Percentiles rank a stretch among this genome's conserved stretches.
Conservation (phyloP, 2,329 filamentous ascomycete species). For the Elsinoe batatas region DNA sequence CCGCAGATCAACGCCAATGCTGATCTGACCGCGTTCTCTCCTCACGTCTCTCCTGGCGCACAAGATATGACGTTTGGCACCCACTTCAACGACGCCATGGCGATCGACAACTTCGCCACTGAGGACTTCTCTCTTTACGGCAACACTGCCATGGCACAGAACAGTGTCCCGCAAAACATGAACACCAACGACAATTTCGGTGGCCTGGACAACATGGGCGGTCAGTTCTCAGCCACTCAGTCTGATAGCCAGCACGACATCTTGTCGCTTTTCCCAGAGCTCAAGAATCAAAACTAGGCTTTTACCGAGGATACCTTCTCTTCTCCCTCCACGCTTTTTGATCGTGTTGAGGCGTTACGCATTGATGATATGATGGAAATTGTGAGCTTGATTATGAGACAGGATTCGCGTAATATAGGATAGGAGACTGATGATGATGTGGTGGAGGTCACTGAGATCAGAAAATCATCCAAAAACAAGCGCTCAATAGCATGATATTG, state of each 20-base stretch:
- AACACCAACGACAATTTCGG: slow-evolving; percentile 8
- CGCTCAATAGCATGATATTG: background rate
- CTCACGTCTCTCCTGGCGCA: slow-evolving; percentile 59
- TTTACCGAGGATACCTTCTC: background rate
- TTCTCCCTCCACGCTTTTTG: slow-evolving; percentile 2
- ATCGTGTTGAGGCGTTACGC: slow-evolving; percentile 8
- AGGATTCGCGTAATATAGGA: slow-evolving; percentile 4
- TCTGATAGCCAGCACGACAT: slow-evolving; percentile 22
- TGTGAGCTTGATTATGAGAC: background rate
- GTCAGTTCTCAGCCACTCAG: slow-evolving; percentile 22
- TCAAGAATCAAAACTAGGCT: slow-evolving; percentile 15
- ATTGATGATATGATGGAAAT: slow-evolving; percentile 14
- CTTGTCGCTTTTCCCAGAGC: slow-evolving; percentile 22
- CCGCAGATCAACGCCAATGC: background rate
- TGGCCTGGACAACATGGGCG: slow-evolving; percentile 28
- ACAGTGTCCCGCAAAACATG: background rate
- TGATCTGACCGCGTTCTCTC: slow-evolving; percentile 23
- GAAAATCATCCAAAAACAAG: slow-evolving; percentile 2
- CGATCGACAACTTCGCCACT: slow-evolving; percentile 54
- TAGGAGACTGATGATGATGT: background rate
- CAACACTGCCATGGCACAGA: slow-evolving; percentile 13
- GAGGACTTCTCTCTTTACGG: slow-evolving; percentile 55
- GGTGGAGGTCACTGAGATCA: slow-evolving; percentile 1
- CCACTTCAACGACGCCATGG: slow-evolving; percentile 45
- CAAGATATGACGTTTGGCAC: slow-evolving; percentile 54